Evolutionary conservation across 331 rosid genomes (phyloP).

Genomic region (Malus hybrid): DNA sequence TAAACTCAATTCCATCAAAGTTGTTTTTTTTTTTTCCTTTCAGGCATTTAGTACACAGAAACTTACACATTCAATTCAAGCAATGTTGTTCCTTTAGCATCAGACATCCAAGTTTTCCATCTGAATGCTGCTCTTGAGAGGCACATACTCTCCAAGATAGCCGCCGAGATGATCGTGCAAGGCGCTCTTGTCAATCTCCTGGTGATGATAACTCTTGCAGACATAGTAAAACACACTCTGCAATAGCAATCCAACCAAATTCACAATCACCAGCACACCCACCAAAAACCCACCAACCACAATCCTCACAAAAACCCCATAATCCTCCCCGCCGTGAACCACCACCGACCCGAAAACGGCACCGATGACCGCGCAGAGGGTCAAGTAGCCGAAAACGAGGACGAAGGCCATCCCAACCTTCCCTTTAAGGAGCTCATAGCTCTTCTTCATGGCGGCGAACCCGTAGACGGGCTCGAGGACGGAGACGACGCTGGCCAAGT

Average conservation of each 20-base stretch:
- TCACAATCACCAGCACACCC: slow-evolving; percentile 74
- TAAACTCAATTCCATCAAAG: neutral
- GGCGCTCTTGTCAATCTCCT: slow-evolving; percentile 83
- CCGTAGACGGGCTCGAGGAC: slow-evolving; percentile 84
- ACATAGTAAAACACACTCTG: slow-evolving; percentile 96
- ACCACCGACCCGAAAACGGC: slow-evolving; percentile 55
- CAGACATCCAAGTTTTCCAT: slow-evolving; percentile 79
- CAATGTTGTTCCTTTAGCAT: neutral
- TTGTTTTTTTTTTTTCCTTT: neutral
- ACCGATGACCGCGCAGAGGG: slow-evolving; percentile 38
- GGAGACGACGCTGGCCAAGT: slow-evolving; percentile 85
- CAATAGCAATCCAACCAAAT: slow-evolving; percentile 70
- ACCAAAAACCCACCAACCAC: slow-evolving; percentile 79
- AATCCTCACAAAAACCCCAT: slow-evolving; percentile 55
- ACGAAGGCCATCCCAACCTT: slow-evolving; percentile 39
- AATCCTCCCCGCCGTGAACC: slow-evolving; percentile 56
- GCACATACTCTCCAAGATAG: slow-evolving; percentile 95
- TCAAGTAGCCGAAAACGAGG: slow-evolving; percentile 49
- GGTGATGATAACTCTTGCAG: slow-evolving; percentile 87
- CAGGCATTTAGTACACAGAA: slow-evolving; percentile 7
- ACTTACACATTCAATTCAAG: neutral
- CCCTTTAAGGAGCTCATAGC: slow-evolving; percentile 75
- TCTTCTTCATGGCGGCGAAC: slow-evolving; percentile 73
- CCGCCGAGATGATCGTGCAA: slow-evolving; percentile 92
- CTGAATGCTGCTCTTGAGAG: slow-evolving; percentile 89